Evolutionary conservation across 2,329 filamentous ascomycete genomes (phyloP).

Genomic region (Verticillium klebahnii): DNA sequence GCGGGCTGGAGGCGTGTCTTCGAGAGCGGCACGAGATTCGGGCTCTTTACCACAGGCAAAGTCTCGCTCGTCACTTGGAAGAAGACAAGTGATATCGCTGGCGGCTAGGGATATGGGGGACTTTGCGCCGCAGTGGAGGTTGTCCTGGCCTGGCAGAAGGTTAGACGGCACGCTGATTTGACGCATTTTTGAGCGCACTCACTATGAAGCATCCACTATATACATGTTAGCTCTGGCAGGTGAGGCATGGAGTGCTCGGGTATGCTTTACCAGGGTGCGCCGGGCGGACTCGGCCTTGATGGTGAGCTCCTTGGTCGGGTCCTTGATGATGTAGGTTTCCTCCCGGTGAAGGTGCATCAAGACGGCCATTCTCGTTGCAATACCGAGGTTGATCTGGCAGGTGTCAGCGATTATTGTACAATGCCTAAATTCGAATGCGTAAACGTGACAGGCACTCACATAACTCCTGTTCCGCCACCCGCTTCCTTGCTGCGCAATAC

Average conservation of each 20-base stretch:
- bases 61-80: slow-evolving; percentile 48
- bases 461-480: slow-evolving; percentile 49
- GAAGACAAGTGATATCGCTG: slow-evolving; percentile 48
- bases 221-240: background rate
- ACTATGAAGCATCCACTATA: slow-evolving; percentile 55
- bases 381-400: slow-evolving; percentile 48
- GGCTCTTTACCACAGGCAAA: slow-evolving; percentile 45
- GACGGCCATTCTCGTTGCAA: slow-evolving; percentile 51
- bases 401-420: slow-evolving; percentile 9
- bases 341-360: slow-evolving; percentile 51
- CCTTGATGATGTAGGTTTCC: slow-evolving; percentile 43
- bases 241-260: background rate
- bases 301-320: slow-evolving; percentile 38
- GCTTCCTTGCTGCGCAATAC: slow-evolving; percentile 54
- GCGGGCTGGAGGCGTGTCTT: slow-evolving; percentile 45
- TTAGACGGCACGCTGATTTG: background rate
- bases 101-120: slow-evolving; percentile 47
- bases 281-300: slow-evolving; percentile 51
- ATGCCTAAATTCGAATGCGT: too few species aligned
- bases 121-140: slow-evolving; percentile 47
- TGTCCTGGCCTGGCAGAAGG: slow-evolving; percentile 40
- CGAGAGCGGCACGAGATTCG: slow-evolving; percentile 44
- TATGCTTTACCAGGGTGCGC: slow-evolving; percentile 43
- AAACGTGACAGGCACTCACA: slow-evolving; percentile 28
- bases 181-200: slow-evolving; percentile 10